These are phyloP conservation scores for Cladophialophora chaetospira DNA, from an alignment of 2,329 filamentous ascomycete species.

Conservation along the genomic window DNA sequence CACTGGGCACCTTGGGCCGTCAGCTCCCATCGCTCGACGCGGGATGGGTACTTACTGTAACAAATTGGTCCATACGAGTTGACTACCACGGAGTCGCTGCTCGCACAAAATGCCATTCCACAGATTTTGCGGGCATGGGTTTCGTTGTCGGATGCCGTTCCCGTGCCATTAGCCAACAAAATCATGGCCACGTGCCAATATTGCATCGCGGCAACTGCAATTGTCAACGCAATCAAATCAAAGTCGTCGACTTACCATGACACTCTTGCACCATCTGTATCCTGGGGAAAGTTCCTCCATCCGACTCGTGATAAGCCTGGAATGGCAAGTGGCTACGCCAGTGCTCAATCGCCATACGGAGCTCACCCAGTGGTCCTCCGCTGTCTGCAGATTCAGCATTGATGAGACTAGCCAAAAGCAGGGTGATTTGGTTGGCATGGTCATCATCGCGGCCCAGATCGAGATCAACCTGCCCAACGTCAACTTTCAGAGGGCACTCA, in stretches of 20 bases:
- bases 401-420: conserved; percentile 49
- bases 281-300: conserved; percentile 39
- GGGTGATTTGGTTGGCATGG: conserved; percentile 46
- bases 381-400: conserved; percentile 41
- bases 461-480: conserved; percentile 35
- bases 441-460: conserved; percentile 35
- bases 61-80: conserved; percentile 54
- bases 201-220: conserved; percentile 46
- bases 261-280: conserved; percentile 47
- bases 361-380: conserved; percentile 5
- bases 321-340: conserved; percentile 44
- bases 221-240: neutral
- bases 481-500: conserved; percentile 46
- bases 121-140: conserved; percentile 44
- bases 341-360: conserved; percentile 30
- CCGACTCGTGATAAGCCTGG: conserved; percentile 34
- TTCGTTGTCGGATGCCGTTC: conserved; percentile 38
- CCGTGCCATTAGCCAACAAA: conserved; percentile 35
- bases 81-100: conserved; percentile 47
- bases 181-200: conserved; percentile 45
- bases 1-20: conserved; percentile 10
- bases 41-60: conserved; percentile 43
- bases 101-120: conserved; percentile 50
- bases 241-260: conserved; percentile 41
- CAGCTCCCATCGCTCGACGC: neutral